These are phyloP conservation scores for Ormosia emarginata DNA, from an alignment of 306 rosid genomes.

Conservation along the genomic window DNA sequence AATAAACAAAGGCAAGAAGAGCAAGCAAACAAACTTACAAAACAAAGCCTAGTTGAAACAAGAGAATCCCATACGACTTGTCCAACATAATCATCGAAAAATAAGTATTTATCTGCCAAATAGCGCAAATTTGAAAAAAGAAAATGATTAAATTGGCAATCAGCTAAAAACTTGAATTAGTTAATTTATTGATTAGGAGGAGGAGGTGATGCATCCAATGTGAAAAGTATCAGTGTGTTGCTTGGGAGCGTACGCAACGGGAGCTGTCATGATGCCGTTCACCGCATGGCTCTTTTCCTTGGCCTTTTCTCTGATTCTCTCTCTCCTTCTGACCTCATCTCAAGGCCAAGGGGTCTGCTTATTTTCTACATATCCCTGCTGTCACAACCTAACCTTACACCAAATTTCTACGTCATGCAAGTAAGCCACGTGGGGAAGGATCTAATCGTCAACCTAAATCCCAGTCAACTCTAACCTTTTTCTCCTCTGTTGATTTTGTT, in stretches of 20 bases:
- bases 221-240: conserved; percentile 44
- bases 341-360: neutral
- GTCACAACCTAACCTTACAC: conserved; percentile 63
- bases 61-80: neutral
- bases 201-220: conserved; percentile 16
- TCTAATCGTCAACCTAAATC: conserved; percentile 56
- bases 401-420: conserved; percentile 46
- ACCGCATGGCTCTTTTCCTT: conserved; percentile 26
- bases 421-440: conserved; percentile 75
- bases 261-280: conserved; percentile 38
- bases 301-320: neutral
- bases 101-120: neutral
- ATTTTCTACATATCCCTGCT: conserved; percentile 38
- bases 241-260: conserved; percentile 31
- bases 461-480: conserved; percentile 60
- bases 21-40: neutral
- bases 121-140: neutral
- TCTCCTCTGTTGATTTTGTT: conserved; percentile 36
- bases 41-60: conserved; percentile 23
- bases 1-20: conserved; percentile 21
- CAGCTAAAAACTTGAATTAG: neutral
- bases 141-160: neutral
- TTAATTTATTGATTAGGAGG: neutral
- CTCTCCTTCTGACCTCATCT: too few relatives aligned
- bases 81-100: neutral